A percentile compares a stretch with the other conserved stretches of the same genome.
Conservation (phyloP, 306 rosid genomes). For the Urtica urens region DNA sequence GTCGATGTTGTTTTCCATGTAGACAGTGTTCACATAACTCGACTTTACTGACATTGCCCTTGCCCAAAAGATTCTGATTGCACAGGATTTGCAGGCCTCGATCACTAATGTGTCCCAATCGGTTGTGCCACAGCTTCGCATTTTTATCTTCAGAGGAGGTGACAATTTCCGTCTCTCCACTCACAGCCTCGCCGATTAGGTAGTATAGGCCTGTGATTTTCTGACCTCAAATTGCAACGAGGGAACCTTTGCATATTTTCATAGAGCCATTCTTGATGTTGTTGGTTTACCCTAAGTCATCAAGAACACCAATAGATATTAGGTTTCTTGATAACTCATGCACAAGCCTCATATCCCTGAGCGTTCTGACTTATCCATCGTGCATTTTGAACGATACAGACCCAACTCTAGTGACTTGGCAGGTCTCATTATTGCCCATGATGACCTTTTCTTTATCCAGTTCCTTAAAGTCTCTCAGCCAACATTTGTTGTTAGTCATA, state of each 20-base stretch:
- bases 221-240: not conserved
- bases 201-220: not conserved
- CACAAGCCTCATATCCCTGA: not conserved
- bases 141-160: not conserved
- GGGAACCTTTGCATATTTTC: not conserved
- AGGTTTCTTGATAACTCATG: not conserved
- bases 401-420: not conserved
- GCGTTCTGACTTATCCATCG: not conserved
- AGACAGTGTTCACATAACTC: too few species aligned
- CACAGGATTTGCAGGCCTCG: too few species aligned
- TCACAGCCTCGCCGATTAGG: not conserved
- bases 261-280: not conserved
- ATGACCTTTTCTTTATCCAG: not conserved
- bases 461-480: not conserved
- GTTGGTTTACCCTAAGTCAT: not conserved
- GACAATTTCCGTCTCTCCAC: not conserved
- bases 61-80: too few species aligned
- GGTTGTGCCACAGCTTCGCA: not conserved
- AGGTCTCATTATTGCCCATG: not conserved
- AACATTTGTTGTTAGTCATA: not conserved
- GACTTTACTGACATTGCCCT: too few species aligned
- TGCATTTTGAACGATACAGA: not conserved
- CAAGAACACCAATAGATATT: not conserved
- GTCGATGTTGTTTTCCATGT: too few species aligned
- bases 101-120: too few species aligned